phyloP scores from a whole-genome alignment of 2,329 filamentous ascomycete species.

The Phyllosticta citriasiana region DNA sequence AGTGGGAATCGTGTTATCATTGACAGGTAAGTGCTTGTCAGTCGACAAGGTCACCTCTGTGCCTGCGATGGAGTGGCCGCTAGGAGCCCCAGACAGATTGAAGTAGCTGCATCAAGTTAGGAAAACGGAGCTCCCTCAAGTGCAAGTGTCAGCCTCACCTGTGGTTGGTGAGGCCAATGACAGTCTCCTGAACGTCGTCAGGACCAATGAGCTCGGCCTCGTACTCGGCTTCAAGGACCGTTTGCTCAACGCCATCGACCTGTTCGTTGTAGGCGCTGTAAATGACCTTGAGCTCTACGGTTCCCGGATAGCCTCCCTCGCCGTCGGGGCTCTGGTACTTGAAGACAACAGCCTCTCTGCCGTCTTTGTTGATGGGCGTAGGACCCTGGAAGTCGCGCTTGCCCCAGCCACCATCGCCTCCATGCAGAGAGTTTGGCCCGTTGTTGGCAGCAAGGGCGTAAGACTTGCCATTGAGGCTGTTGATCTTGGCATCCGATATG shows the following conservation, averaged over 20 bases:
- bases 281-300: constrained; percentile 64
- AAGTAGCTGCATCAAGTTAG: constrained; percentile 47
- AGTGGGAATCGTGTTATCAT: constrained; percentile 63
- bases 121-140: background rate
- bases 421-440: constrained; percentile 55
- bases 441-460: constrained; percentile 70
- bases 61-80: constrained; percentile 48
- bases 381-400: constrained; percentile 71
- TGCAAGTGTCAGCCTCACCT: constrained; percentile 48
- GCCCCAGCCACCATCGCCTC: constrained; percentile 61
- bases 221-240: constrained; percentile 76
- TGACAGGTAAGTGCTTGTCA: constrained; percentile 61
- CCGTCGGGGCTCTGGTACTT: constrained; percentile 60
- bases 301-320: constrained; percentile 84
- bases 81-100: constrained; percentile 49
- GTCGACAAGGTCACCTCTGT: constrained; percentile 51
- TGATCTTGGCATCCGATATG: constrained; percentile 60
- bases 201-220: constrained; percentile 66
- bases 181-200: constrained; percentile 73
- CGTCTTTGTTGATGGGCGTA: constrained; percentile 42
- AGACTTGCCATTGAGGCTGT: constrained; percentile 58
- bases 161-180: constrained; percentile 91
- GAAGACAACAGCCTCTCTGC: constrained; percentile 32
- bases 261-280: constrained; percentile 67
- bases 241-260: constrained; percentile 51